Percentiles rank a stretch among this genome's conserved stretches.
phyloP scores from a whole-genome alignment of 805 yeast genomes.

The Zygoascus tannicola region DNA sequence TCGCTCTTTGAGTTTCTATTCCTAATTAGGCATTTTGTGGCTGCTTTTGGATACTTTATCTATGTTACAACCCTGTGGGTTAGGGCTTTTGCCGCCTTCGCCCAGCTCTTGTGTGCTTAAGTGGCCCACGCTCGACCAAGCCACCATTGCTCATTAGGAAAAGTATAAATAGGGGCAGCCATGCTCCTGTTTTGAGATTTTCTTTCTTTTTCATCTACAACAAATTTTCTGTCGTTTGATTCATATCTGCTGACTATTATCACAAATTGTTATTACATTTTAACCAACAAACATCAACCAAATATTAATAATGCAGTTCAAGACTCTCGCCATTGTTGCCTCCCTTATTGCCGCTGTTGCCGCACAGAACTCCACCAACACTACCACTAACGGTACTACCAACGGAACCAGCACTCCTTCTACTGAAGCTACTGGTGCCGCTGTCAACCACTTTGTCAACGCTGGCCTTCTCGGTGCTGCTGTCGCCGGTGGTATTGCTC shows the following conservation, averaged over 20 bases:
- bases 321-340: constrained; percentile 20
- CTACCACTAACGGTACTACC: constrained; percentile 15
- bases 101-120: too few relatives aligned
- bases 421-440: constrained; percentile 22
- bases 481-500: constrained; percentile 33
- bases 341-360: constrained; percentile 23
- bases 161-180: not conserved
- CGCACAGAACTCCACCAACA: constrained; percentile 19
- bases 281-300: constrained; percentile 2
- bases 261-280: too few relatives aligned
- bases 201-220: constrained; percentile 1
- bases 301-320: constrained; percentile 24
- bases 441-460: constrained; percentile 25
- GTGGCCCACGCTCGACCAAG: too few relatives aligned
- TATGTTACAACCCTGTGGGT: too few relatives aligned
- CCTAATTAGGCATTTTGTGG: too few relatives aligned
- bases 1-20: too few relatives aligned
- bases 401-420: constrained; percentile 21
- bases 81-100: too few relatives aligned
- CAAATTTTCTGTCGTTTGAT: not conserved
- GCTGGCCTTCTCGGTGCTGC: constrained; percentile 33
- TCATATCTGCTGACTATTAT: too few relatives aligned
- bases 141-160: too few relatives aligned
- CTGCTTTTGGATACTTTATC: too few relatives aligned
- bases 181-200: not conserved